Percentiles rank a stretch among this genome's conserved stretches.
Conservation (phyloP, 2,329 filamentous ascomycete species). For the Akanthomyces lecanii region DNA sequence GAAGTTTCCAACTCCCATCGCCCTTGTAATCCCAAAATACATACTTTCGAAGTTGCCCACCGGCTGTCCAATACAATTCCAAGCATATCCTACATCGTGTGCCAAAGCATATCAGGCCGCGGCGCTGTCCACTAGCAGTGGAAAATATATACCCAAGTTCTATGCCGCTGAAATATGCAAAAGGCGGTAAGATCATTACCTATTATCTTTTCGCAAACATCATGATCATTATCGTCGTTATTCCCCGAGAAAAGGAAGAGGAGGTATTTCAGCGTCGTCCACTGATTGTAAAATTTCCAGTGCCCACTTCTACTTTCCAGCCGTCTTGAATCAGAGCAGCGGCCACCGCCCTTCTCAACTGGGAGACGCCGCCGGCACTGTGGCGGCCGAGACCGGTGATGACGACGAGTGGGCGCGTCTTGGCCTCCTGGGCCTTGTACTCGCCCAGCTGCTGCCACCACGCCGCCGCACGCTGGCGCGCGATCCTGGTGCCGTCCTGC, state of each 20-base stretch:
- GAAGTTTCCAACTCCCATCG: background rate
- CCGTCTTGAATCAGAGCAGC: constrained; percentile 71
- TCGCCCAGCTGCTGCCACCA: constrained; percentile 80
- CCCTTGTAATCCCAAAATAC: background rate
- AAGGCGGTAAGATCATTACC: background rate
- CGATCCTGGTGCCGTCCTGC: constrained; percentile 74
- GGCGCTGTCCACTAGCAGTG: background rate
- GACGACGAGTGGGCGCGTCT: constrained; percentile 60
- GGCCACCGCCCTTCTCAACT: constrained; percentile 74
- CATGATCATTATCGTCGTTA: background rate
- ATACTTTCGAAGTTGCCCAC: background rate
- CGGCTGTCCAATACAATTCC: background rate
- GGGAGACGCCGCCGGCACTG: constrained; percentile 69
- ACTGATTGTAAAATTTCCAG: constrained; percentile 65
- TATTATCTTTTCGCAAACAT: background rate
- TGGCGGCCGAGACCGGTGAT: constrained; percentile 80
- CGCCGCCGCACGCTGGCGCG: constrained; percentile 56
- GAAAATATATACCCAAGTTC: background rate
- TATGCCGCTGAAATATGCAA: background rate
- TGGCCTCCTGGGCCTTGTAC: constrained; percentile 46
- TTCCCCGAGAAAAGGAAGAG: background rate
- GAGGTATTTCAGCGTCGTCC: constrained; percentile 44
- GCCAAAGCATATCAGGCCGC: background rate
- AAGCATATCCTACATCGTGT: background rate
- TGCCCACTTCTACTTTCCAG: constrained; percentile 73